These are phyloP conservation scores for Gnomoniopsis sp. DNA, from an alignment of 2,329 filamentous ascomycete species.

Conservation along the genomic window DNA sequence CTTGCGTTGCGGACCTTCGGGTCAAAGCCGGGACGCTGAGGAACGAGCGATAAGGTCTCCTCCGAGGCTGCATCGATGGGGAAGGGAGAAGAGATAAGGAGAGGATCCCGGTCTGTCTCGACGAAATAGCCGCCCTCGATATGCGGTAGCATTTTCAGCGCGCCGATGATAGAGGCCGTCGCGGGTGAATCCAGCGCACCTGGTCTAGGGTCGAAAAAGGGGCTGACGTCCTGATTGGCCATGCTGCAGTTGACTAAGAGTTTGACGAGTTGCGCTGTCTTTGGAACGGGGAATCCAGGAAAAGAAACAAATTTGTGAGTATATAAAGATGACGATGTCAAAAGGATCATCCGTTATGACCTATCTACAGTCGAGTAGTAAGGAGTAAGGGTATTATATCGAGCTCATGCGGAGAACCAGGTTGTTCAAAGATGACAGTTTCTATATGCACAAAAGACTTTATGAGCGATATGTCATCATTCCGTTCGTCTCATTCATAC, in stretches of 20 bases:
- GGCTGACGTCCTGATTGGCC: neutral
- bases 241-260: neutral
- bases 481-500: no score
- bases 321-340: no score
- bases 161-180: slow-evolving; percentile 25
- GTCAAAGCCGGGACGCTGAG: slow-evolving; percentile 33
- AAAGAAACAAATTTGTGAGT: no score
- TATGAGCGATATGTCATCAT: no score
- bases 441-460: no score
- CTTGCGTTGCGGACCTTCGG: slow-evolving; percentile 47
- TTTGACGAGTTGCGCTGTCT: neutral
- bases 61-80: slow-evolving; percentile 34
- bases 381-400: no score
- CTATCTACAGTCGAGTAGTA: no score
- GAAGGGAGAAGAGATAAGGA: slow-evolving; percentile 54
- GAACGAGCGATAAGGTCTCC: slow-evolving; percentile 30
- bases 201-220: slow-evolving; percentile 1
- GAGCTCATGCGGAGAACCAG: no score
- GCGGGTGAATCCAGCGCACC: slow-evolving; percentile 13
- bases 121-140: slow-evolving; percentile 63
- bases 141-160: slow-evolving; percentile 50
- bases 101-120: slow-evolving; percentile 55
- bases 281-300: no score
- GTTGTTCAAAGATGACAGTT: no score
- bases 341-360: no score